A percentile compares a stretch with the other conserved stretches of the same genome.
Evolutionary conservation across 805 yeast species (phyloP).

Genomic region (Saturnispora galanensis): DNA sequence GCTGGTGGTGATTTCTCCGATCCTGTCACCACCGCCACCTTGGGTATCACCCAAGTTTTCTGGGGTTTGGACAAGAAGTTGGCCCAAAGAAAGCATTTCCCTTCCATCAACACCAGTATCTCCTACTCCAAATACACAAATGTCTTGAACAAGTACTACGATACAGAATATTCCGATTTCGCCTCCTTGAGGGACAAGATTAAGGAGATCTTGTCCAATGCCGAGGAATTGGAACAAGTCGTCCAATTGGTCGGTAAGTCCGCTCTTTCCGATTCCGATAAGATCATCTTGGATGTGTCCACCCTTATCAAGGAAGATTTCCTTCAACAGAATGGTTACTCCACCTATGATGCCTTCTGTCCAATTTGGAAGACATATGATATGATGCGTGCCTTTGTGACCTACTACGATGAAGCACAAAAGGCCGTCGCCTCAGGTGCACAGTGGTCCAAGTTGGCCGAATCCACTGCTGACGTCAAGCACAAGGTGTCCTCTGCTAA

Average conservation of each 20-base stretch:
- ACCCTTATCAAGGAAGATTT: constrained; percentile 91
- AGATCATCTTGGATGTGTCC: constrained; percentile 91
- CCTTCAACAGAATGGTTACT: constrained; percentile 98
- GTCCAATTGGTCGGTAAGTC: constrained; percentile 99
- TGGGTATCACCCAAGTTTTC: constrained; percentile 99
- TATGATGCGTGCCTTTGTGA: constrained; percentile 92
- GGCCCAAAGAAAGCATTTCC: constrained; percentile 99
- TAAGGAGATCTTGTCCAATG: constrained; percentile 89
- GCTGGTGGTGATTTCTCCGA: constrained; percentile 99
- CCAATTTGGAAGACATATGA: constrained; percentile 98
- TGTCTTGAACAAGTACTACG: constrained; percentile 79
- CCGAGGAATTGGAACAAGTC: constrained; percentile 98
- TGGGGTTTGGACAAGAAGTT: constrained; percentile 99
- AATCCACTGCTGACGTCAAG: constrained; percentile 82
- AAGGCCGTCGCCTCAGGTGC: constrained; percentile 92
- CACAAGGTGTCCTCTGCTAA: constrained; percentile 91
- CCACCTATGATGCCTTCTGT: constrained; percentile 96
- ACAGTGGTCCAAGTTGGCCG: constrained; percentile 85
- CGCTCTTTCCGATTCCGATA: constrained; percentile 92
- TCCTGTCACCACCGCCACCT: constrained; percentile 96
- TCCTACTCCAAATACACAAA: constrained; percentile 95
- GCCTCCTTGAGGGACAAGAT: constrained; percentile 83
- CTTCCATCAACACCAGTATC: constrained; percentile 91
- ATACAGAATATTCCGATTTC: constrained; percentile 79
- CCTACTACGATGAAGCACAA: constrained; percentile 95